Base-by-base conservation (phyloP, 176 grass and related monocot species). In the Aegilops speltoides region DNA sequence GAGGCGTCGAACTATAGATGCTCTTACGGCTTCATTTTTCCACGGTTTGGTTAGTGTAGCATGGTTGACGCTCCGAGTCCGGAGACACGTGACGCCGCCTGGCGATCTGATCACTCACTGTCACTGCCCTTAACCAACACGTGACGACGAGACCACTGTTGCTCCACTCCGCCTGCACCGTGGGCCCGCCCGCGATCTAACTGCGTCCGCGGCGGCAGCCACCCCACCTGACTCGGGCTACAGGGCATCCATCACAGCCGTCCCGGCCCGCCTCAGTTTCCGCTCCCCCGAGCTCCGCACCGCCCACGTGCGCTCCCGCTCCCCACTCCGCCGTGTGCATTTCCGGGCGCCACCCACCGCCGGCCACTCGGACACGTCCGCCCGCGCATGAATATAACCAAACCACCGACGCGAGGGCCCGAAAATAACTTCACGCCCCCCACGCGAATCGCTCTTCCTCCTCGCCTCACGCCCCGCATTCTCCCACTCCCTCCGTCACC, bases 391-490 rank as follows among this genome's bases (percentile, higher is more conserved):
- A 3, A 59, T 59, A 59, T 13, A n/a, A 23, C 24, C 74, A 12
- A 33, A 23, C 24, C 74, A 87, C 85, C 85, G 85, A 90, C 85
- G 89, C 85, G 66, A 37, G 77, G 11, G 56, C 85, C 85, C 75
- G 80, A 84, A 87, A 90, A 90, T 90, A 90, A 90, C 85, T 61
- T 74, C 80, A 75, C 89, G 68, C 22, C 75, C 85, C 85, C 80
- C 85, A 91, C 85, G 75, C 85, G 33, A 80, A 74, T 84, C 76
- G 85, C 75, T 84, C 87, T 59, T 62, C 22, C 56, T 59, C 79
- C 80, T 90, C 72, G 20, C 68, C 79, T 90, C 73, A 28, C 68
- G 4, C 68, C 73, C 29, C 69, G 73, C 82, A n/a, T 79, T 6
- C 45, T 84, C 79, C 63, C 73, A 79, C 78, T 68, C 22, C 25